These are phyloP conservation scores for Daldinia caldariorum DNA, from an alignment of 495 filamentous ascomycete species.

Conservation along the genomic window DNA sequence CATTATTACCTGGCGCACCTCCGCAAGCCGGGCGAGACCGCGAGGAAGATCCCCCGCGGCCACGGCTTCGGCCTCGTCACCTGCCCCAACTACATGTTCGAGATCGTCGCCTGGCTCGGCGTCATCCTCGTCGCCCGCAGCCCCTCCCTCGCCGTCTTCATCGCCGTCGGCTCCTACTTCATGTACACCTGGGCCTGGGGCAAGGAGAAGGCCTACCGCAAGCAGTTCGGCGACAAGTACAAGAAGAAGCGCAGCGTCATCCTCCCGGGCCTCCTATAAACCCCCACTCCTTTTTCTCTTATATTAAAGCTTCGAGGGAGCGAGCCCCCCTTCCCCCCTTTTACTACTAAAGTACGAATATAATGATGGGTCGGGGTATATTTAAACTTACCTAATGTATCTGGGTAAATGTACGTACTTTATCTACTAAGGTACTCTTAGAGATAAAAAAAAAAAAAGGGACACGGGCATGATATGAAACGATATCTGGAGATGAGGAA, in stretches of 20 bases:
- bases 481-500: no score
- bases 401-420: background rate
- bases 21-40: slow-evolving; percentile 80
- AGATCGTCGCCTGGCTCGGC: slow-evolving; percentile 84
- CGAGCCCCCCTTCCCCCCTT: no score
- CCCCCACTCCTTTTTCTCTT: no score
- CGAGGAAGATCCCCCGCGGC: slow-evolving; percentile 85
- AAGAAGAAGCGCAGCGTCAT: slow-evolving; percentile 86
- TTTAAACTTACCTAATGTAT: background rate
- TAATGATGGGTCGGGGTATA: slow-evolving; percentile 1
- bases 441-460: background rate
- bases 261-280: slow-evolving; percentile 70
- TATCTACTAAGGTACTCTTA: no score
- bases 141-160: slow-evolving; percentile 77
- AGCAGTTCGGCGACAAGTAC: slow-evolving; percentile 90
- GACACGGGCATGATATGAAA: no score
- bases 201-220: slow-evolving; percentile 90
- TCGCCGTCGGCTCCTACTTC: slow-evolving; percentile 69
- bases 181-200: slow-evolving; percentile 90
- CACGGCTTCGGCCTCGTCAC: slow-evolving; percentile 89
- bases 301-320: no score
- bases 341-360: background rate
- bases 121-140: slow-evolving; percentile 79
- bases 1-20: slow-evolving; percentile 80
- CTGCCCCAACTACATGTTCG: slow-evolving; percentile 97